Evolutionary conservation across 2,329 filamentous ascomycete genomes (phyloP).

Genomic region (Colletotrichum lentis): DNA sequence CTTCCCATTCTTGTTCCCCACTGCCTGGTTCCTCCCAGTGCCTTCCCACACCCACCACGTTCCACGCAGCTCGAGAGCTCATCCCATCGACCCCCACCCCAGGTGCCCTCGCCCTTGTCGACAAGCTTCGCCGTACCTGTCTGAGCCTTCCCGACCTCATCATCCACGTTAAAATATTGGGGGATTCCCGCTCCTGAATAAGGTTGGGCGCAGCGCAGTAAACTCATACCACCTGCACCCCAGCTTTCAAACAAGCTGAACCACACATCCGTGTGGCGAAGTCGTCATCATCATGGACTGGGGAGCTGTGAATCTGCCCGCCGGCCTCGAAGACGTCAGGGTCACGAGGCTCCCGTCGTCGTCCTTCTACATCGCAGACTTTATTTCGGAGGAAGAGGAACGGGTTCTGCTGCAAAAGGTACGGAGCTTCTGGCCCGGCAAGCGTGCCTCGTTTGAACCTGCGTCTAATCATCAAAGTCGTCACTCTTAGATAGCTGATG

Average conservation of each 20-base stretch:
- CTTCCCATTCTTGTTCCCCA: conserved; percentile 17
- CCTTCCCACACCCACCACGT: conserved; percentile 11
- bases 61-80: conserved; percentile 20
- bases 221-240: conserved; percentile 1
- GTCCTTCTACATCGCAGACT: conserved; percentile 87
- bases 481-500: conserved; percentile 63
- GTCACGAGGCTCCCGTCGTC: conserved; percentile 66
- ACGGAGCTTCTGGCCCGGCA: conserved; percentile 10
- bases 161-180: conserved; percentile 7
- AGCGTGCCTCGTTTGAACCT: neutral
- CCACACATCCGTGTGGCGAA: conserved; percentile 3
- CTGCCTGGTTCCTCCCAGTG: conserved; percentile 19
- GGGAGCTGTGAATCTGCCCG: conserved; percentile 48
- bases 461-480: conserved; percentile 13
- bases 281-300: conserved; percentile 15
- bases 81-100: conserved; percentile 1
- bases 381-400: conserved; percentile 82
- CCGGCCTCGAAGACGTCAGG: conserved; percentile 59
- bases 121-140: conserved; percentile 23
- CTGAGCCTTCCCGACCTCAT: conserved; percentile 5
- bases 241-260: conserved; percentile 7
- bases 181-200: conserved; percentile 1
- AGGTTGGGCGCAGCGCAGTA: conserved; percentile 12
- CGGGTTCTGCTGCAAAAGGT: conserved; percentile 74
- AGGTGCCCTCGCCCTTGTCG: conserved; percentile 7